Percentiles rank a stretch among this genome's conserved stretches.
Conservation (phyloP, 768 basidiomycete genomes). For the Russula lepida region DNA sequence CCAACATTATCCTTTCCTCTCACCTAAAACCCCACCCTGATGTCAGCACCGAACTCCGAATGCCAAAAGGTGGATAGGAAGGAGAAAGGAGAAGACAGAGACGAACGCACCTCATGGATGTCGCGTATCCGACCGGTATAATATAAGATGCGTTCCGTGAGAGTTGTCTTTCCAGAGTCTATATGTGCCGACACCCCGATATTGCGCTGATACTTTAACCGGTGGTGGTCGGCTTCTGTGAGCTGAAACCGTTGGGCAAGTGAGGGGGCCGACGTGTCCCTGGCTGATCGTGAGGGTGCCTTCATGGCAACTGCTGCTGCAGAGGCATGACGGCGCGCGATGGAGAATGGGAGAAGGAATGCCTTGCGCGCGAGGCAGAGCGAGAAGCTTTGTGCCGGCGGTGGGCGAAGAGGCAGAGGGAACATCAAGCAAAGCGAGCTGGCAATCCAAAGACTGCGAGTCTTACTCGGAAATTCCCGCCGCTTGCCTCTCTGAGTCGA, state of each 20-base stretch:
- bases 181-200: constrained; percentile 96
- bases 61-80: constrained; percentile 3
- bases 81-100: constrained; percentile 4
- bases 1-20: constrained; percentile 92
- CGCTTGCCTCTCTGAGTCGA: no score
- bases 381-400: neutral
- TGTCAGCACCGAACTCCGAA: neutral
- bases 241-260: constrained; percentile 29
- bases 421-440: neutral
- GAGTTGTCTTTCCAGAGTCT: constrained; percentile 95
- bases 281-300: neutral
- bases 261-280: neutral
- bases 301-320: constrained; percentile 4
- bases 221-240: constrained; percentile 54
- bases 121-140: constrained; percentile 94
- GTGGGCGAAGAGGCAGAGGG: neutral
- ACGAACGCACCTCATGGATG: constrained; percentile 80
- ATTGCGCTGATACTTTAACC: constrained; percentile 77
- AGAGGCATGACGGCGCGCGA: constrained; percentile 7
- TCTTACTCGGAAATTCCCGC: no score
- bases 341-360: neutral
- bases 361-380: neutral
- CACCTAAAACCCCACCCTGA: constrained; percentile 40
- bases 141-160: constrained; percentile 92
- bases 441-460: neutral